Conservation (phyloP, 306 rosid species). For the Calophaca sinica region DNA sequence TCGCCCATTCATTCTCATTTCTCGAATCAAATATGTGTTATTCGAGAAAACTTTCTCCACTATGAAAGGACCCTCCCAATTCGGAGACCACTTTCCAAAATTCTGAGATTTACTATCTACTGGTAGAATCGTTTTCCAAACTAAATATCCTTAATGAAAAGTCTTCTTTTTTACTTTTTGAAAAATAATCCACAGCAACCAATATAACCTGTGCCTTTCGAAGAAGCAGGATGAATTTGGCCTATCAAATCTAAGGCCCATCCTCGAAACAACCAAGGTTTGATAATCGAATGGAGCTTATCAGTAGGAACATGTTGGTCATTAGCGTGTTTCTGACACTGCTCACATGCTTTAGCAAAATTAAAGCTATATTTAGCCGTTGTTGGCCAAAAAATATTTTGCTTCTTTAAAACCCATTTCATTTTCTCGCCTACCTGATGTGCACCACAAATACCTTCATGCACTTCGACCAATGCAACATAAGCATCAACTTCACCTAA, state of each 20-base stretch:
- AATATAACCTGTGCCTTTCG: too few relatives aligned
- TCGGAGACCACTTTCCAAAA: background rate
- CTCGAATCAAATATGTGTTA: too few relatives aligned
- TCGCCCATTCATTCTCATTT: too few relatives aligned
- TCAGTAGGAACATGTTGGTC: too few relatives aligned
- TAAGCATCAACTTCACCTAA: background rate
- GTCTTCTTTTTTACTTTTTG: background rate
- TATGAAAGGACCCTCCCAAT: background rate
- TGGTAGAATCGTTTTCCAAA: background rate
- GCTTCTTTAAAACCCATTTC: background rate
- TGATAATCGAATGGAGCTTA: too few relatives aligned
- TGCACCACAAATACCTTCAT: background rate
- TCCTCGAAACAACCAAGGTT: too few relatives aligned
- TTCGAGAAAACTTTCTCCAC: background rate
- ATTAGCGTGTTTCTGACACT: background rate
- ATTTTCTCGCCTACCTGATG: background rate
- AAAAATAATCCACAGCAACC: too few relatives aligned
- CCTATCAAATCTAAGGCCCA: too few relatives aligned
- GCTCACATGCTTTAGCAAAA: background rate
- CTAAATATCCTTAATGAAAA: background rate
- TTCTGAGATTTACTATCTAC: background rate
- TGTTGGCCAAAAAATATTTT: background rate
- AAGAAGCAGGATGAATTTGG: too few relatives aligned
- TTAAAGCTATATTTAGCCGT: background rate
- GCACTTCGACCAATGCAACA: background rate